A percentile compares a stretch with the other conserved stretches of the same genome.
Evolutionary conservation across 805 yeast species (phyloP).

Genomic region (Pichia heedii): DNA sequence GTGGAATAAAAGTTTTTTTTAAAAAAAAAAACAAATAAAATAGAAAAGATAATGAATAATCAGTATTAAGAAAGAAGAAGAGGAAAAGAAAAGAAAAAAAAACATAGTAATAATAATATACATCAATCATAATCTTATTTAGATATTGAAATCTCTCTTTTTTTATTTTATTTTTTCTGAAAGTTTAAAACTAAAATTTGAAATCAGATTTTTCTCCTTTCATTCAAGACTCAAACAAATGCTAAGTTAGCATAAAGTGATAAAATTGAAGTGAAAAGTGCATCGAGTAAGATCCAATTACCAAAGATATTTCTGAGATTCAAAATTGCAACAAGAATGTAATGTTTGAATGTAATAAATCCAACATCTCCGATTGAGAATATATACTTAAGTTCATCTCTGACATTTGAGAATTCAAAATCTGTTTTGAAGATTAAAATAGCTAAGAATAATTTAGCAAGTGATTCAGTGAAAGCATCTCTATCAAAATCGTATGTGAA

Average conservation of each 20-base stretch:
- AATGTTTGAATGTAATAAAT: slow-evolving; percentile 17
- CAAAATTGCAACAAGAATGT: slow-evolving; percentile 26
- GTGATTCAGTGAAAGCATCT: slow-evolving; percentile 44
- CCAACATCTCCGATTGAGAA: slow-evolving; percentile 23
- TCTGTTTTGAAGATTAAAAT: slow-evolving; percentile 29
- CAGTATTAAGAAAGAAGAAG: not conserved
- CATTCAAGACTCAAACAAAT: slow-evolving; percentile 18
- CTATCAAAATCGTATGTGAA: slow-evolving; percentile 43
- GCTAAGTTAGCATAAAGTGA: slow-evolving; percentile 39
- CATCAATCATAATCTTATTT: not conserved
- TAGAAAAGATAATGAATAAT: not conserved
- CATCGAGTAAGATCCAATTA: slow-evolving; percentile 37
- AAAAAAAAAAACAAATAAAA: not conserved
- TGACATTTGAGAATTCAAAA: slow-evolving; percentile 16
- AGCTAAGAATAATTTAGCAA: slow-evolving; percentile 35
- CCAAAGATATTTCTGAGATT: slow-evolving; percentile 37
- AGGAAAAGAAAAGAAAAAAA: not conserved
- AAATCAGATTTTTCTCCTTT: not conserved
- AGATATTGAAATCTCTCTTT: no score
- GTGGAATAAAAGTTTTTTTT: no score
- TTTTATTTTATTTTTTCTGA: no score
- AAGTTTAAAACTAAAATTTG: not conserved
- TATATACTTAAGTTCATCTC: slow-evolving; percentile 26
- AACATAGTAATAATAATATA: not conserved
- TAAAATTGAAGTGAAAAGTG: slow-evolving; percentile 36